Evolutionary conservation across 2,329 filamentous ascomycete species (phyloP), one percentile per base, ranked within the genome.

Genomic region (Aureobasidium uvarum): DNA sequence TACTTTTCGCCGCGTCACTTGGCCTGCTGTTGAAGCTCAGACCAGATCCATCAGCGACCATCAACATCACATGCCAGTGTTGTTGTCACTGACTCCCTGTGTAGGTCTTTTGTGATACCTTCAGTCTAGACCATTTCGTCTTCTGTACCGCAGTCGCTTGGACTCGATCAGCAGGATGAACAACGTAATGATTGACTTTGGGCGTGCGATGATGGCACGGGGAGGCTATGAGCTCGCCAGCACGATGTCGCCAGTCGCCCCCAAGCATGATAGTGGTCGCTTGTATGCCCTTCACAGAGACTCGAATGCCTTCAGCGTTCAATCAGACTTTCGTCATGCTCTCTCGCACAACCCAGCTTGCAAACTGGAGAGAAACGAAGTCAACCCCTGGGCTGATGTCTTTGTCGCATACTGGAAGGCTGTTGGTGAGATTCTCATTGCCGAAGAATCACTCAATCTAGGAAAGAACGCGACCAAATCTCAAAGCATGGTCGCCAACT

Each of bases 321-420:
- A 87, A 68, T 81, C 82, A 41, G 89, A 95, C 71, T 81, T 97
- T 63, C 87, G 88, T 65, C 87, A 90, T 72, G 77, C 79, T 52
- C 83, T 95, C 66, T 85, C 94, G 67, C 86, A 88, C 69, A 86
- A 83, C 70, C 83, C 82, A 64, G 69, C 68, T 16, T 65, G 73
- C 10, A 69, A 68, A 8, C 69, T 76, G 20, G 78, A 81, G 31
- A 82, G 80, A 66, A 80, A 81, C 36, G 91, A 96, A 78, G 81
- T 86, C 28, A 85, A 83, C 66, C 89, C 88, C n/a, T 99, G 95
- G 95, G 82, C 89, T 0, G 93, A 96, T 45, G 87, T 98, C 36
- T 96, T 93, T 74, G 81, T 84, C 41, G 82, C 86, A 23, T 96
- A 93, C 74, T 97, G 93, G 92, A 92, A 89, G 71, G 90, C 91